Base-by-base conservation (phyloP, 1,139 yeast genomes). In the Pneumocystis canis region DNA sequence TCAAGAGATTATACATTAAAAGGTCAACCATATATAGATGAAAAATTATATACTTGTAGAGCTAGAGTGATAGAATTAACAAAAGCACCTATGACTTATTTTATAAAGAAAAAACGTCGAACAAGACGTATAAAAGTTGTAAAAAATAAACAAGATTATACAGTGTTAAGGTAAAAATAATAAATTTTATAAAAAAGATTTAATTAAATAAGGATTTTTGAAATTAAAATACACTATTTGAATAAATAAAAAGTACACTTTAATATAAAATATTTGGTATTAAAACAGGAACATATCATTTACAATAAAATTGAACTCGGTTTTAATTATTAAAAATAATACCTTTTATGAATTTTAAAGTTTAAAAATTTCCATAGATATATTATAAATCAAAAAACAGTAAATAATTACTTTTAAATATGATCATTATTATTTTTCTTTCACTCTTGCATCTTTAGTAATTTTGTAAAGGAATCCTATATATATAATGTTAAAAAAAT, bases 11-110 rank as follows among this genome's bases (percentile, higher is more conserved):
- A 82, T 75, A 89, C 96, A 35, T 80, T 81, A 61, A 61, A 80
- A 60, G 82, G 80, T 20, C 75, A 78, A 20, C 81, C 82, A 11
- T 69, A 73, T 59, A 77, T 84, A 59, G 83, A 82, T 66, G 77
- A 81, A 11, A 69, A 74, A 0, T 75, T 84, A 18, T 86, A 79
- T 71, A 77, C 82, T 5, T 79, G 92, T 69, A 83, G 80, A 66
- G 98, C 95, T 20, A 82, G 82, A 35, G 90, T 92, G 60, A 76
- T 88, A 39, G 98, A 90, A 71, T 86, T 89, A 75, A 87, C 97
- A 1, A 82, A 87, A 70, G 87, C 87, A 68, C 95, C 94, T 67
- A 81, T 87, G 75, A 79, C 83, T 68, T 80, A 84, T 59, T 84
- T 82, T 72, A 84, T 82, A 67, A 77, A 80, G 63, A 83, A 85